phyloP scores from a whole-genome alignment of 257 asterid genomes.

The Salvia rosmarinus region DNA sequence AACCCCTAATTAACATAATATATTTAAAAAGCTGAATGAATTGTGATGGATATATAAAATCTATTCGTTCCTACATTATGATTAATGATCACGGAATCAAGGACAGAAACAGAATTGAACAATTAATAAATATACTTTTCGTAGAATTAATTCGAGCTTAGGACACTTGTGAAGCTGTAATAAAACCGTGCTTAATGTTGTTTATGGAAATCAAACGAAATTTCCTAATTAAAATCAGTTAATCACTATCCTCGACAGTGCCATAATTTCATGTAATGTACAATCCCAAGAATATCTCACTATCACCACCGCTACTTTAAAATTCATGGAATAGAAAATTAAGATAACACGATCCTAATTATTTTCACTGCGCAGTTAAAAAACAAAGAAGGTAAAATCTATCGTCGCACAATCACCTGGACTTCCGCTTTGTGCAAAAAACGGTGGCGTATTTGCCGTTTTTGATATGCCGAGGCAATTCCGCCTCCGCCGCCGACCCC shows the following conservation, averaged over 20 bases:
- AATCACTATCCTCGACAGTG: conserved; percentile 16
- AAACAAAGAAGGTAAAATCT: not conserved
- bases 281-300: conserved; percentile 27
- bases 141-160: not conserved
- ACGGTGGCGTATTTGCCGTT: conserved; percentile 40
- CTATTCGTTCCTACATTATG: not conserved
- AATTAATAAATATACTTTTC: not conserved
- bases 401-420: conserved; percentile 41
- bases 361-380: conserved; percentile 33
- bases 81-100: not conserved
- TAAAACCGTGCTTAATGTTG: not conserved
- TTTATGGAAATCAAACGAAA: not conserved
- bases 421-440: conserved; percentile 40
- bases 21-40: not conserved
- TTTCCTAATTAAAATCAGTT: conserved; percentile 24
- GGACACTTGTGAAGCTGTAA: not conserved
- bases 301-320: not conserved
- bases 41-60: not conserved
- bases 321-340: not conserved
- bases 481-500: conserved; percentile 34
- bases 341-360: not conserved
- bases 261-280: conserved; percentile 28
- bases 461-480: conserved; percentile 35
- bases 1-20: too few species aligned
- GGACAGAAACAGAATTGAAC: not conserved